A percentile compares a stretch with the other conserved stretches of the same genome.
These are phyloP conservation scores for Platismatia glauca DNA, from an alignment of 495 filamentous ascomycete genomes.

Conservation along the genomic window DNA sequence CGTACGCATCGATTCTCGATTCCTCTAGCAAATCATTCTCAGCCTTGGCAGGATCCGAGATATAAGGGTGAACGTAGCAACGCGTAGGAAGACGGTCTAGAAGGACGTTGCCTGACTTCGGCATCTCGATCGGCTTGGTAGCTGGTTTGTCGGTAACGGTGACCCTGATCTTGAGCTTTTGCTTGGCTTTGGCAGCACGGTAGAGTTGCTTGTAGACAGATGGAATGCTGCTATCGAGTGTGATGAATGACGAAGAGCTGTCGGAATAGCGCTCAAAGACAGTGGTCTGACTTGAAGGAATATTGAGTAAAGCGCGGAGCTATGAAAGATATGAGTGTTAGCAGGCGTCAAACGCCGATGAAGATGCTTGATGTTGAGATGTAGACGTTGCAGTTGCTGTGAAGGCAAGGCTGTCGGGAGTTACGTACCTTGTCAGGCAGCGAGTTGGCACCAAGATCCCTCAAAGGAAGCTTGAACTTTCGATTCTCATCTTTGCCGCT, in stretches of 20 bases:
- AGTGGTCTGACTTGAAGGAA: conserved; percentile 58
- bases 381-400: not conserved
- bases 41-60: conserved; percentile 17
- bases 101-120: conserved; percentile 6
- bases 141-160: conserved; percentile 33
- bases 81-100: conserved; percentile 20
- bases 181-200: conserved; percentile 94
- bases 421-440: conserved; percentile 80
- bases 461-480: conserved; percentile 83
- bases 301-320: conserved; percentile 65
- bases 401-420: conserved; percentile 11
- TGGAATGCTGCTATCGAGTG: conserved; percentile 65
- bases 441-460: conserved; percentile 66
- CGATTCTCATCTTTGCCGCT: conserved; percentile 52
- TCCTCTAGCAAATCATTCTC: conserved; percentile 6
- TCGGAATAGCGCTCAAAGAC: conserved; percentile 94
- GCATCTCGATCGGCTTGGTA: conserved; percentile 13
- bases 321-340: conserved; percentile 30
- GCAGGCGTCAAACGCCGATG: not conserved
- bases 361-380: not conserved
- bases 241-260: conserved; percentile 71
- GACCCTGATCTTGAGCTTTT: conserved; percentile 86
- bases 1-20: conserved; percentile 1
- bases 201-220: conserved; percentile 94
- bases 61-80: conserved; percentile 23